Base-by-base conservation (phyloP, 306 rosid species). In the Clitoria ternatea region DNA sequence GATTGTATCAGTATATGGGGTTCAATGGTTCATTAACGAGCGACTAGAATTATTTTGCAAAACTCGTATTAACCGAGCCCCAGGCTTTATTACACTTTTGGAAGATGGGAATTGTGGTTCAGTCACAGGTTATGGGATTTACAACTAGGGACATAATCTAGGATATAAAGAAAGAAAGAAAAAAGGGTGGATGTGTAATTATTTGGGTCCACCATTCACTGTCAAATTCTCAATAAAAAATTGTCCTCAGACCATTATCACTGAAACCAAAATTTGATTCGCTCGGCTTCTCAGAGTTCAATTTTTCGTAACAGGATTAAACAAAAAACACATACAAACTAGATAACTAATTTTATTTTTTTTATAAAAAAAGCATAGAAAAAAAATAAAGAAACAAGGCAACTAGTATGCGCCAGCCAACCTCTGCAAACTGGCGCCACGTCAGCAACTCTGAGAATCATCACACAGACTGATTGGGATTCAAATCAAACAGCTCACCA, bases 371-470 rank as follows among this genome's bases (percentile, higher is more conserved):
- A 11, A 45, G 5, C 4, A 4, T n/a, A 42, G 26, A 47, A 44
- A 59, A 54, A 20, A 5, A 5, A 39, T 22, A 30, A 40, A 14
- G 50, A 69, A 69, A 60, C 39, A 42, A 42, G 66, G 14, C 29
- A 61, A 22, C 45, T 43, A 12, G 40, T 22, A 22, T 56, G 23
- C 7, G 43, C 37, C 32, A 29, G 24, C 33, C 55, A 9, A 57
- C 19, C 63, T 57, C 66, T 69, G 40, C 67, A 82, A 39, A 19
- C 55, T 61, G 47, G 76, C 52, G 66, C 87, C 85, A 84, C 72
- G 56, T 80, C 83, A 69, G 60, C 61, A 29, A 42, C 66, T 22
- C 17, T 13, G 30, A 57, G 56, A 77, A 79, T 66, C 76, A 64
- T 72, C 77, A 36, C 36, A 50, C 61, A 22, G 67, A 81, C 60